A percentile compares a stretch with the other conserved stretches of the same genome.
Conservation (phyloP, 2,329 filamentous ascomycete species). For the Colletotrichum sp. region DNA sequence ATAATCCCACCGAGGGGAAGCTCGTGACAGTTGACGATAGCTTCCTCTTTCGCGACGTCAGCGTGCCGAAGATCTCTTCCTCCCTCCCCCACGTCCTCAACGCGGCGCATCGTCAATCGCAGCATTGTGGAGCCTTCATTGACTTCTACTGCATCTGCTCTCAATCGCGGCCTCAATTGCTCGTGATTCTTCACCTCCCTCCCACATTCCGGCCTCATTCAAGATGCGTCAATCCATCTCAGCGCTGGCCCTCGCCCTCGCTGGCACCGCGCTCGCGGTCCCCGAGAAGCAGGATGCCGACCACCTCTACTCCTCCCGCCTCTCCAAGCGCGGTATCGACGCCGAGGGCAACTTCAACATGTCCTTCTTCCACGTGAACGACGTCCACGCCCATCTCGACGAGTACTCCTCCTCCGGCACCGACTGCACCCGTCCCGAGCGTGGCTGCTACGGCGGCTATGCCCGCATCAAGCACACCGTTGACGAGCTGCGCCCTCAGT, state of each 20-base stretch:
- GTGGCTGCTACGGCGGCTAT: conserved; percentile 69
- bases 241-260: conserved; percentile 24
- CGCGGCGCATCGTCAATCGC: neutral
- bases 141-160: neutral
- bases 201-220: neutral
- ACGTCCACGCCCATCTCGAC: conserved; percentile 71
- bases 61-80: neutral
- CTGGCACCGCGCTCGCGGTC: conserved; percentile 32
- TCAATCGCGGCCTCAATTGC: neutral
- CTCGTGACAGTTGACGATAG: neutral
- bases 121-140: conserved; percentile 8
- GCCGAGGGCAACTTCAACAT: conserved; percentile 58
- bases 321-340: conserved; percentile 55
- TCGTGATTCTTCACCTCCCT: neutral
- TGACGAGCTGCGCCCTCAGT: conserved; percentile 58
- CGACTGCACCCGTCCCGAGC: conserved; percentile 61
- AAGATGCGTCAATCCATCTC: conserved; percentile 11
- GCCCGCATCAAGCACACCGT: conserved; percentile 67
- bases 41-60: neutral
- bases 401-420: conserved; percentile 66
- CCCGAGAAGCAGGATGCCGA: conserved; percentile 43
- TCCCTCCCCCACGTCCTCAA: neutral
- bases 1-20: neutral
- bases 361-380: conserved; percentile 73
- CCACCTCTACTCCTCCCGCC: conserved; percentile 52